phyloP scores from a whole-genome alignment of 78 protist genomes.

The Anaeramoeba flamelloides region DNA sequence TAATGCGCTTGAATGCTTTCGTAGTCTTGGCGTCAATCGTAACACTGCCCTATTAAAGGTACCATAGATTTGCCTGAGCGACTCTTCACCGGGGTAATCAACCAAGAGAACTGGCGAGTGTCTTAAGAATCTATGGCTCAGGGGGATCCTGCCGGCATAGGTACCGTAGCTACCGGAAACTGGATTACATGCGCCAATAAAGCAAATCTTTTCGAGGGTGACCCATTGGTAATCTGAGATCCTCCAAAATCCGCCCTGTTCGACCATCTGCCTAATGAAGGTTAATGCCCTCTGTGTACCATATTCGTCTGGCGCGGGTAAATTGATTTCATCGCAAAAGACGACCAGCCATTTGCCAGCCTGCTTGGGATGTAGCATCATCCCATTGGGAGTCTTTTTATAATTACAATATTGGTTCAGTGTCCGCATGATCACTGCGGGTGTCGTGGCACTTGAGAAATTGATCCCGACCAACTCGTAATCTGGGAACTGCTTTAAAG shows the following conservation, averaged over 20 bases:
- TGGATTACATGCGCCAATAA: constrained; percentile 60
- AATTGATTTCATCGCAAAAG: constrained; percentile 87
- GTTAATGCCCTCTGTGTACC: constrained; percentile 82
- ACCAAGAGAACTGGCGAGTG: constrained; percentile 79
- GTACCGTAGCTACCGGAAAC: too few species aligned
- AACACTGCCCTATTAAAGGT: constrained; percentile 76
- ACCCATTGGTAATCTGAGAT: constrained; percentile 50
- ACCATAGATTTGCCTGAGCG: constrained; percentile 82
- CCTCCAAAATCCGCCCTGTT: constrained; percentile 85
- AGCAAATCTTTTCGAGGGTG: constrained; percentile 60
- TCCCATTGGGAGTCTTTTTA: constrained; percentile 34
- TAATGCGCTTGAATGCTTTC: constrained; percentile 39
- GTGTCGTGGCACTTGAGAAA: constrained; percentile 68
- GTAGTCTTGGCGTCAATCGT: constrained; percentile 37
- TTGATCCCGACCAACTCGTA: constrained; percentile 63
- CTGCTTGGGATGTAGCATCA: too few species aligned
- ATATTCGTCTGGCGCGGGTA: constrained; percentile 81
- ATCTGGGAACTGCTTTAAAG: constrained; percentile 49
- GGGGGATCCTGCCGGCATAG: constrained; percentile 82
- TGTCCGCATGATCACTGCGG: constrained; percentile 55
- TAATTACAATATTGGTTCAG: constrained; percentile 57
- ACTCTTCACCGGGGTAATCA: constrained; percentile 78
- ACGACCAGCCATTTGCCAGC: constrained; percentile 75
- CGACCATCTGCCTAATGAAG: constrained; percentile 75
- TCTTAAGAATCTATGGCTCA: constrained; percentile 64